Base-by-base conservation (phyloP, 768 basidiomycete species). In the Tulasnella sp. region DNA sequence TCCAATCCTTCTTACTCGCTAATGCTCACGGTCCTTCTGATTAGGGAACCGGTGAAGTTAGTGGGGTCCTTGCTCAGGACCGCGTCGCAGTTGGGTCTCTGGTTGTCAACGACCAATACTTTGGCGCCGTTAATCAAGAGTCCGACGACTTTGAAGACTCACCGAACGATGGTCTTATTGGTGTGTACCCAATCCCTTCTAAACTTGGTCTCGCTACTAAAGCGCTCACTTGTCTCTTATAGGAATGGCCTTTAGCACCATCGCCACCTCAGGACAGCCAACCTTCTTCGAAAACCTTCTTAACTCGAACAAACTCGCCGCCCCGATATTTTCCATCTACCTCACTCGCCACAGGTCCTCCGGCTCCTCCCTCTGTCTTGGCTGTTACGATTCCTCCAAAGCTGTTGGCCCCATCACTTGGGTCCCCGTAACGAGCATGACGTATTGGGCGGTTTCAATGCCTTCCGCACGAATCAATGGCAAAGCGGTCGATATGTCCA, bases 271-370 rank as follows among this genome's bases (percentile, higher is more conserved):
- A 0, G 83, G 82, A 18, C 80, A 86, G 75, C 86, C 88, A 10
- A 92, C 92, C 0, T 89, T 92, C 81, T 91, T 92, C 80, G 92
- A 93, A 84, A 92, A 89, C 81, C 83, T 93, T 52, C 87, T 92
- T 24, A 81, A 83, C 19, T 81, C 84, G 81, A 84, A 84, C 71
- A 85, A 85, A 80, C 79, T 92, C 38, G 82, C 84, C 5, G 84
- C 86, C 0, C 88, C 89, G 18, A 82, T 90, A 5, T 93, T 93
- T 83, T 88, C 89, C 19, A 87, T 92, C n/a, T 88, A 91, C 81
- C 82, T 92, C 42, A 85, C 88, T n/a, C 84, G 89, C 12, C 80
- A 81, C 16, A 72, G 85, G 80, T 77, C 82, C 79, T 71, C 80
- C n/a, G 89, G 90, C 5, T 89, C 90, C 31, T 87, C 91, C 85